Conservation (phyloP, 176 grass and related monocot species). For the Musa itinerans region DNA sequence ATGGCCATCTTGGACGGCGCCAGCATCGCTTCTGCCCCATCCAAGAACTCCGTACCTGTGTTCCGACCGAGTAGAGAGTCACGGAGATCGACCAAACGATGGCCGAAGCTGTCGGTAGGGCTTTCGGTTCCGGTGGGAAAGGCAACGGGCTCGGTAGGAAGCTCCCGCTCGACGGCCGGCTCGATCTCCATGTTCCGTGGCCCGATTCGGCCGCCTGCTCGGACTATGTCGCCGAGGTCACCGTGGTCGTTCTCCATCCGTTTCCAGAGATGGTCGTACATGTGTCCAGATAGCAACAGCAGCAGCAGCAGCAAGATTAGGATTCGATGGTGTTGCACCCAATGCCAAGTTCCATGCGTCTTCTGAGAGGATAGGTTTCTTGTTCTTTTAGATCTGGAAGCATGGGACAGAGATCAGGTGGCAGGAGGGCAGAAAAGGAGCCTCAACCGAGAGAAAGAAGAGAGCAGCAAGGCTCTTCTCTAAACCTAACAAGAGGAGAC, state of each 20-base stretch:
- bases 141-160: slow-evolving; percentile 22
- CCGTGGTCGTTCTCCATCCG: slow-evolving; percentile 47
- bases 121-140: slow-evolving; percentile 25
- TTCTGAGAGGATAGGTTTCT: neutral
- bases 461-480: too few species aligned
- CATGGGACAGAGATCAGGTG: neutral
- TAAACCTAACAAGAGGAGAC: too few species aligned
- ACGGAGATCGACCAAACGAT: slow-evolving; percentile 41
- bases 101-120: slow-evolving; percentile 25
- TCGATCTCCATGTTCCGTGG: slow-evolving; percentile 5
- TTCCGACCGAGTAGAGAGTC: slow-evolving; percentile 40
- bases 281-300: slow-evolving; percentile 2
- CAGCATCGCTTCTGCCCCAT: neutral
- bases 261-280: slow-evolving; percentile 84
- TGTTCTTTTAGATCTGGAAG: neutral
- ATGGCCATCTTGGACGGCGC: neutral
- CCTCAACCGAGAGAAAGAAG: too few species aligned
- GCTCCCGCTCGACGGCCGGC: slow-evolving; percentile 39
- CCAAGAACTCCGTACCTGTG: slow-evolving; percentile 32
- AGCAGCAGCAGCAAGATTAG: too few species aligned
- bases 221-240: slow-evolving; percentile 73
- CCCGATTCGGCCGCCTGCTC: slow-evolving; percentile 26
- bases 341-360: too few species aligned
- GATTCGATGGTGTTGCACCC: too few species aligned
- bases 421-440: too few species aligned